Percentiles rank a stretch among this genome's conserved stretches.
phyloP scores from a whole-genome alignment of 306 rosid genomes.

The Castanospermum australe region DNA sequence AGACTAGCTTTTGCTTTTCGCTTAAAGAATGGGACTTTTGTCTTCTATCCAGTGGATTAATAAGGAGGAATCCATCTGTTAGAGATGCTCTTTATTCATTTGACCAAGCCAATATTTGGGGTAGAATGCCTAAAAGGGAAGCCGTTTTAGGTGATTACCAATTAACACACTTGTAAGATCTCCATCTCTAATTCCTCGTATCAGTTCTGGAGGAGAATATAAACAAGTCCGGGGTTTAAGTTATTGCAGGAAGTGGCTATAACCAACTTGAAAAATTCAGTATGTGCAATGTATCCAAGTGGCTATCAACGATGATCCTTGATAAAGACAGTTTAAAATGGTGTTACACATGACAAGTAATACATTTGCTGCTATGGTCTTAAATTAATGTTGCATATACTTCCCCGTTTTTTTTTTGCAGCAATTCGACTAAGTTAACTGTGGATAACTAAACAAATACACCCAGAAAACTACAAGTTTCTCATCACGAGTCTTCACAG shows the following conservation, averaged over 20 bases:
- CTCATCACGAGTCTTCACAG: conserved; percentile 10
- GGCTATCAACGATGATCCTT: not conserved
- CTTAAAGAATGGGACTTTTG: not conserved
- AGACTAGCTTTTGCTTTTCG: no score
- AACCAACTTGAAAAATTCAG: not conserved
- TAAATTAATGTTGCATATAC: conserved; percentile 13
- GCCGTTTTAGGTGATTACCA: not conserved
- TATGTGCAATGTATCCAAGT: not conserved
- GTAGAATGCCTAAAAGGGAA: not conserved
- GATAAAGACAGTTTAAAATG: conserved; percentile 14
- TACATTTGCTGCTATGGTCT: conserved; percentile 33
- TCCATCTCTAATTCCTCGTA: not conserved
- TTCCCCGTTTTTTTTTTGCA: not conserved
- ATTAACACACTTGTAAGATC: not conserved
- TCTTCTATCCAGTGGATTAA: not conserved
- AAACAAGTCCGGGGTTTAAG: not conserved
- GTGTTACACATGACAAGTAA: conserved; percentile 27
- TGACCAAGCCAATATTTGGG: not conserved
- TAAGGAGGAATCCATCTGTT: not conserved
- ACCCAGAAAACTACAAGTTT: conserved; percentile 24
- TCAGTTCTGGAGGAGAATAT: not conserved
- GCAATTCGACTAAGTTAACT: conserved; percentile 37
- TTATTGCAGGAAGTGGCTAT: not conserved
- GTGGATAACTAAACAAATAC: conserved; percentile 30
- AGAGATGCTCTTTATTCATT: not conserved